phyloP scores from a whole-genome alignment of 2,329 filamentous ascomycete species.

The Fusarium sp. region DNA sequence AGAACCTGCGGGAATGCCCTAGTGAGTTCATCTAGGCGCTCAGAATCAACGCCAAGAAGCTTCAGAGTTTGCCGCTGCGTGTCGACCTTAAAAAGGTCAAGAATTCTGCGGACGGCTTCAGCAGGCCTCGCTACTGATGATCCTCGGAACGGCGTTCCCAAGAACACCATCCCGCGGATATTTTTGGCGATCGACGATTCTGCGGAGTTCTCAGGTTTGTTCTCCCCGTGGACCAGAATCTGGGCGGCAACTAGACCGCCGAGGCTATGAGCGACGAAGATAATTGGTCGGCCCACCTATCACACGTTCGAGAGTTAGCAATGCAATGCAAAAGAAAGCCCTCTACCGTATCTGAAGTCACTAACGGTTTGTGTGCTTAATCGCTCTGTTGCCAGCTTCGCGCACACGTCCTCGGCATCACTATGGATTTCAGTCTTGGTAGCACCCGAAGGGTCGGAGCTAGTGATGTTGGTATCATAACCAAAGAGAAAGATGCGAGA shows the following conservation, averaged over 20 bases:
- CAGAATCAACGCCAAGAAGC: background rate
- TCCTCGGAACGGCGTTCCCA: background rate
- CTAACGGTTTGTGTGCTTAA: background rate
- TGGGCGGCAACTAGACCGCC: background rate
- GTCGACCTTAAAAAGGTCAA: rapidly evolving
- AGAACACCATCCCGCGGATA: rapidly evolving
- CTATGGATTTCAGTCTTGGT: background rate
- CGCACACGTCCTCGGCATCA: background rate
- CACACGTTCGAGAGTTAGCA: background rate
- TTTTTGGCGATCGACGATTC: rapidly evolving
- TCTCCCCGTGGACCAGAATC: background rate
- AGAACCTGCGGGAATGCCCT: background rate
- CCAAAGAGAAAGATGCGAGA: background rate
- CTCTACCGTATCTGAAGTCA: background rate
- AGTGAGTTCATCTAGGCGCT: rapidly evolving
- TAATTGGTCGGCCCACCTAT: rapidly evolving
- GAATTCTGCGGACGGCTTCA: background rate
- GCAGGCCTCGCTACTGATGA: rapidly evolving
- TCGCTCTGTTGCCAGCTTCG: rapidly evolving
- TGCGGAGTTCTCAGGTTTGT: background rate
- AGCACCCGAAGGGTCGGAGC: rapidly evolving
- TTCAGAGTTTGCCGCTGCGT: background rate
- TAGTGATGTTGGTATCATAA: background rate
- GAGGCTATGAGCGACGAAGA: background rate
- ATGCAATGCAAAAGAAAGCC: background rate